phyloP scores from a whole-genome alignment of 2,329 filamentous ascomycete genomes.

The Cytospora paraplurivora region DNA sequence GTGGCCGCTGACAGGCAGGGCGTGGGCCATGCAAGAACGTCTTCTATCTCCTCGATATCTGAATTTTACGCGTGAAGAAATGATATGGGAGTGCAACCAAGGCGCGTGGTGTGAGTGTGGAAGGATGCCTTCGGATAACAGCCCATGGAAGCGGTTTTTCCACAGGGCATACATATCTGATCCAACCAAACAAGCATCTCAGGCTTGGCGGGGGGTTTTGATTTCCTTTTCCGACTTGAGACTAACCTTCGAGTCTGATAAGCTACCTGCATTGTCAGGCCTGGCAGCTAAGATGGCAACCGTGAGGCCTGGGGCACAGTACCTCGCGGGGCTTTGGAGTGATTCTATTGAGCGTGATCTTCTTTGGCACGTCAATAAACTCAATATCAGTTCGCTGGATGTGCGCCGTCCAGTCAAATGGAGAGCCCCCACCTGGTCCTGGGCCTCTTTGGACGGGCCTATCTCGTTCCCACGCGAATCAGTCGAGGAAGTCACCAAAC shows the following conservation, averaged over 20 bases:
- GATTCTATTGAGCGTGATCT: neutral
- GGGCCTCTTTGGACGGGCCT: neutral
- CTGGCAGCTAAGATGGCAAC: neutral
- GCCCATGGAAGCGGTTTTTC: neutral
- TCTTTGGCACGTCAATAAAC: neutral
- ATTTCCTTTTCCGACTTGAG: neutral
- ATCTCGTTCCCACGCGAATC: neutral
- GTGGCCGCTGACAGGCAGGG: neutral
- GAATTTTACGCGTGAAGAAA: neutral
- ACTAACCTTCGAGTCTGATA: neutral
- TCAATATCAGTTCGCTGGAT: neutral
- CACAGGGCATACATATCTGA: neutral
- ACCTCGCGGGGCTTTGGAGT: constrained; percentile 1
- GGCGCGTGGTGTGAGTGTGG: neutral
- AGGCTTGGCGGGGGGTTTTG: neutral
- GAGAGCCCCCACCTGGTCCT: neutral
- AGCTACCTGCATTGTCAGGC: neutral
- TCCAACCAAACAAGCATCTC: neutral
- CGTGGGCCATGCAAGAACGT: neutral
- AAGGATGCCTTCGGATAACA: neutral
- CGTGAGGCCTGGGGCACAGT: neutral
- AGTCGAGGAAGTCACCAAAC: neutral
- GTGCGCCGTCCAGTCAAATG: neutral
- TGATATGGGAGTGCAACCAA: neutral
- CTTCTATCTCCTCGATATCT: neutral